phyloP scores from a whole-genome alignment of 2,329 filamentous ascomycete species.

The Basipetospora chlamydospora region DNA sequence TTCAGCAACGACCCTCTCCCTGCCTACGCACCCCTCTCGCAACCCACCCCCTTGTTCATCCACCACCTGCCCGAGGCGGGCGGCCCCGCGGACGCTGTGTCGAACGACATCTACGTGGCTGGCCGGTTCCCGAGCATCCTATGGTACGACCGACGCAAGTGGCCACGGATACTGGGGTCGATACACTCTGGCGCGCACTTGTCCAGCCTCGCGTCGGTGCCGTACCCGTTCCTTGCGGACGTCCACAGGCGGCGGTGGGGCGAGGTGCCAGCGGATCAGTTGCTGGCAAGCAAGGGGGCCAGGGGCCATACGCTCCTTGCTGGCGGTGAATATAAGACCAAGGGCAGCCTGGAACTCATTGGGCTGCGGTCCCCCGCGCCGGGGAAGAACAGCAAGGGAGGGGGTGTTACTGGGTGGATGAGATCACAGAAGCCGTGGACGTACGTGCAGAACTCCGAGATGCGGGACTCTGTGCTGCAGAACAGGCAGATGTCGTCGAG shows the following conservation, averaged over 20 bases:
- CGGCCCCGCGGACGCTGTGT: conserved; percentile 35
- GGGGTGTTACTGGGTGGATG: conserved; percentile 6
- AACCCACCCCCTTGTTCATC: conserved; percentile 71
- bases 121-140: conserved; percentile 81
- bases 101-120: conserved; percentile 73
- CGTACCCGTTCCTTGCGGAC: conserved; percentile 47
- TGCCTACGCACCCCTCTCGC: conserved; percentile 57
- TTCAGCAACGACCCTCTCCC: conserved; percentile 38
- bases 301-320: conserved; percentile 58
- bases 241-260: conserved; percentile 39
- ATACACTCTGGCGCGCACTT: conserved; percentile 74
- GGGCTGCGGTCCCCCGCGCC: conserved; percentile 34
- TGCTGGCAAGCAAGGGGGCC: conserved; percentile 35
- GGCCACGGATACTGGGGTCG: conserved; percentile 61
- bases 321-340: conserved; percentile 81
- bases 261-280: conserved; percentile 38
- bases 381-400: conserved; percentile 2
- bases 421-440: conserved; percentile 9
- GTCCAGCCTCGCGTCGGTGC: conserved; percentile 56
- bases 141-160: conserved; percentile 77
- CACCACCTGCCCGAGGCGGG: conserved; percentile 54
- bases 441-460: conserved; percentile 12
- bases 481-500: conserved; percentile 74
- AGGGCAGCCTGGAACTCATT: conserved; percentile 83
- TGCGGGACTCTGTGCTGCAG: conserved; percentile 36